These are phyloP conservation scores for Solanum pinnatisectum DNA, from an alignment of 257 asterid genomes.

Conservation along the genomic window DNA sequence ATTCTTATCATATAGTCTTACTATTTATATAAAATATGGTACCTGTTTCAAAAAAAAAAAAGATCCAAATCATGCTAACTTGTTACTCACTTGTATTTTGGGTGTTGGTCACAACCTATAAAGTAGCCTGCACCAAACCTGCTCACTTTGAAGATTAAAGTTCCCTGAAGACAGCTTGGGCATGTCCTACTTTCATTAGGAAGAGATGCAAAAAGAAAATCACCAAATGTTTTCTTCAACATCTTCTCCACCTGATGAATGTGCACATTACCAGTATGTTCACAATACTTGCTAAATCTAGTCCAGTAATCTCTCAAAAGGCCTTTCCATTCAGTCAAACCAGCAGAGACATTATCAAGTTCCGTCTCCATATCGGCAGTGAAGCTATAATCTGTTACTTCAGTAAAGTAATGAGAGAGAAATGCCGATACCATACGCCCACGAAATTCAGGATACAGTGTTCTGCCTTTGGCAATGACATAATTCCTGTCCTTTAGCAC, in stretches of 20 bases:
- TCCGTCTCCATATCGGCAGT: conserved; percentile 97
- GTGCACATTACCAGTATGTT: conserved; percentile 44
- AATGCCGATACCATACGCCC: conserved; percentile 96
- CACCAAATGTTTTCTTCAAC: conserved; percentile 71
- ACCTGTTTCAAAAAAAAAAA: neutral
- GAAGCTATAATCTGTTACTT: conserved; percentile 88
- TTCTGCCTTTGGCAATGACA: conserved; percentile 46
- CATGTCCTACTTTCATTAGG: conserved; percentile 62
- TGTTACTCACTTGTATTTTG: conserved; percentile 76
- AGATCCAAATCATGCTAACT: neutral
- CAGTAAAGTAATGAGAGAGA: conserved; percentile 72
- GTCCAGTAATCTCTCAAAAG: conserved; percentile 90
- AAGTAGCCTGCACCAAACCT: conserved; percentile 84
- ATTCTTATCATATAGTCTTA: no score
- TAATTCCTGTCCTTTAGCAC: conserved; percentile 83
- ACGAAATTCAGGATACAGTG: conserved; percentile 73
- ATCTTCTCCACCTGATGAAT: conserved; percentile 89
- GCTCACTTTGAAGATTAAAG: conserved; percentile 79
- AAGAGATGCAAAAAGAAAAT: conserved; percentile 63
- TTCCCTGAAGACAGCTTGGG: conserved; percentile 75
- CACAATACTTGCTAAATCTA: conserved; percentile 80
- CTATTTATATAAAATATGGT: no score
- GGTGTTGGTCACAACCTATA: conserved; percentile 93
- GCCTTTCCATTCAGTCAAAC: conserved; percentile 91
- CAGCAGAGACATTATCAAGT: conserved; percentile 91